Conservation (phyloP, 306 rosid genomes). For the Prunus campanulata region DNA sequence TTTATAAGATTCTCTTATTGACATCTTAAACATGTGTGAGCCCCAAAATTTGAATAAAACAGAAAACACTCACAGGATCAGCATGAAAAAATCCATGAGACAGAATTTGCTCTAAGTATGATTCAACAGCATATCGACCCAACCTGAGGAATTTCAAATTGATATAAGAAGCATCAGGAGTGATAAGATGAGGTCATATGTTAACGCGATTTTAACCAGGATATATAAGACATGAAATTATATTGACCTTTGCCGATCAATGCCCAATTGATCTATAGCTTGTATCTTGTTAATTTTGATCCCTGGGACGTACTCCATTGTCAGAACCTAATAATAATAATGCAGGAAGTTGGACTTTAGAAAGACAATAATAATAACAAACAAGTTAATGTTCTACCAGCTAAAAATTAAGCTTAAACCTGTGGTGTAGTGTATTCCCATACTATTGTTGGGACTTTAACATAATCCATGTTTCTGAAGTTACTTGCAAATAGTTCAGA, state of each 20-base stretch:
- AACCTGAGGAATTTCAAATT: conserved; percentile 45
- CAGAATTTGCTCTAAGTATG: conserved; percentile 95
- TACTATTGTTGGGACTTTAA: conserved; percentile 80
- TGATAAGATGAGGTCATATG: conserved; percentile 5
- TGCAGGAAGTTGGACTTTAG: conserved; percentile 6
- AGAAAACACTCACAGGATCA: conserved; percentile 73
- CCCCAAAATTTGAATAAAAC: conserved; percentile 18
- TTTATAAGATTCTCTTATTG: background rate
- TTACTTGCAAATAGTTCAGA: conserved; percentile 86
- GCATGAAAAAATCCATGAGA: conserved; percentile 99
- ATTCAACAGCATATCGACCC: conserved; percentile 97
- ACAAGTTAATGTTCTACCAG: conserved; percentile 6
- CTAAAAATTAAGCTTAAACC: conserved; percentile 42
- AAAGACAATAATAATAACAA: conserved; percentile 6
- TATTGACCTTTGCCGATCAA: conserved; percentile 81
- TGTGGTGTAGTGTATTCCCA: conserved; percentile 98
- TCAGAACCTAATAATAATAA: conserved; percentile 56
- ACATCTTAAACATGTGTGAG: background rate
- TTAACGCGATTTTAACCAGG: conserved; percentile 9
- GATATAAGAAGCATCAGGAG: background rate
- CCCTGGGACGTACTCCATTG: conserved; percentile 99
- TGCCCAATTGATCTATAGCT: conserved; percentile 95
- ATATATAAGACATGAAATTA: conserved; percentile 16
- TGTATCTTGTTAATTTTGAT: conserved; percentile 91
- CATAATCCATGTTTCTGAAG: conserved; percentile 80